Evolutionary conservation across 345 rosid species (phyloP).

Genomic region (Eucalyptus regnans): DNA sequence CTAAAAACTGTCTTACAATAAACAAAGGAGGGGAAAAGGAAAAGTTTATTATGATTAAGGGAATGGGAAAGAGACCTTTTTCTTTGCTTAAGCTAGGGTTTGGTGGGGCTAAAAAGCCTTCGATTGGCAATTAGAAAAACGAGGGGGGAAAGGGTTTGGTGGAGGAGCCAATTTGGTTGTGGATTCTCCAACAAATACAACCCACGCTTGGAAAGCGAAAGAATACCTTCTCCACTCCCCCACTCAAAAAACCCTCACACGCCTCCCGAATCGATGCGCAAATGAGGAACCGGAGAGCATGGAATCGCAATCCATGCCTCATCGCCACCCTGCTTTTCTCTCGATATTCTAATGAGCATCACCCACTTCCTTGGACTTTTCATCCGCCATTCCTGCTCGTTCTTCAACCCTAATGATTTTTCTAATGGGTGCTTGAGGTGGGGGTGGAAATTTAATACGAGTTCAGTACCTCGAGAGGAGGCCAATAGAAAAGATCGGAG

Average conservation of each 20-base stretch:
- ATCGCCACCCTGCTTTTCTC: background rate
- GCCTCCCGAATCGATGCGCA: background rate
- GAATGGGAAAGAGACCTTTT: background rate
- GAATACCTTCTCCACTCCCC: background rate
- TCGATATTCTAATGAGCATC: background rate
- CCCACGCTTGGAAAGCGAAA: constrained; percentile 9
- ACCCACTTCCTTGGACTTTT: background rate
- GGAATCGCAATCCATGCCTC: background rate
- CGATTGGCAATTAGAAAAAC: background rate
- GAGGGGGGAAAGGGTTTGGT: background rate
- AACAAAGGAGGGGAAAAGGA: background rate
- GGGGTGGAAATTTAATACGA: background rate
- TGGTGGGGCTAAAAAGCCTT: background rate
- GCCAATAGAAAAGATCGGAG: background rate
- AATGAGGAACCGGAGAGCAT: background rate
- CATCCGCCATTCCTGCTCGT: background rate
- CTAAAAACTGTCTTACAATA: background rate
- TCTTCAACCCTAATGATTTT: background rate
- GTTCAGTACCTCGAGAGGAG: background rate
- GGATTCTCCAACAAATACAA: constrained; percentile 6
- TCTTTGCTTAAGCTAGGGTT: background rate
- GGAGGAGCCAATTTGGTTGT: constrained; percentile 4
- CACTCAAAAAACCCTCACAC: background rate
- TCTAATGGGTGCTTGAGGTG: background rate
- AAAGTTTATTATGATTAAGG: background rate